Conservation (phyloP, 768 basidiomycete genomes). For the Mycena galericulata region DNA sequence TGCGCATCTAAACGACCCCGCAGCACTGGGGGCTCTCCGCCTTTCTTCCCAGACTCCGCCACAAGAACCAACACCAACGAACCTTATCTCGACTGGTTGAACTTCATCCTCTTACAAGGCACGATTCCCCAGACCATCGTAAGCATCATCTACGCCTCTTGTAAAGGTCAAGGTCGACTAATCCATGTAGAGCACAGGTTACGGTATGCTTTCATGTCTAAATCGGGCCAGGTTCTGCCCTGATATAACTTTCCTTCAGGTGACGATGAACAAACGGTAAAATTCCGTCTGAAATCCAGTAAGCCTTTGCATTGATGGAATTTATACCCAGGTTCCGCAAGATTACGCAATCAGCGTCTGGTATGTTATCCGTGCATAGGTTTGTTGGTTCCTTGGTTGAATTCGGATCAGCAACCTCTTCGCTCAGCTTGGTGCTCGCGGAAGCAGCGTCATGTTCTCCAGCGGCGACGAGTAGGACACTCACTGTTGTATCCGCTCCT, state of each 20-base stretch:
- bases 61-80: constrained; percentile 61
- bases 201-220: constrained; percentile 41
- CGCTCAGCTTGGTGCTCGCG: constrained; percentile 70
- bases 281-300: too few relatives aligned
- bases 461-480: constrained; percentile 69
- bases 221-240: too few relatives aligned
- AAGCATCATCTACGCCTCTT: too few relatives aligned
- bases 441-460: constrained; percentile 72
- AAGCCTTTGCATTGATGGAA: too few relatives aligned
- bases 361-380: neutral
- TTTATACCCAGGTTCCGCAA: constrained; percentile 61
- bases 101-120: constrained; percentile 53
- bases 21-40: constrained; percentile 75
- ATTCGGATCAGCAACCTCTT: constrained; percentile 54
- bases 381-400: constrained; percentile 1
- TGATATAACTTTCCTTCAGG: too few relatives aligned
- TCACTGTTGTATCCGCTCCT: neutral
- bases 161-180: too few relatives aligned
- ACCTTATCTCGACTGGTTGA: constrained; percentile 65
- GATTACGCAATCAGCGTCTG: constrained; percentile 74
- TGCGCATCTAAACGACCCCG: constrained; percentile 32
- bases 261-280: too few relatives aligned
- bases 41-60: constrained; percentile 63
- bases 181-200: constrained; percentile 54
- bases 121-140: constrained; percentile 59